Conservation (phyloP, 2,329 filamentous ascomycete genomes). For the Hortaea werneckii region DNA sequence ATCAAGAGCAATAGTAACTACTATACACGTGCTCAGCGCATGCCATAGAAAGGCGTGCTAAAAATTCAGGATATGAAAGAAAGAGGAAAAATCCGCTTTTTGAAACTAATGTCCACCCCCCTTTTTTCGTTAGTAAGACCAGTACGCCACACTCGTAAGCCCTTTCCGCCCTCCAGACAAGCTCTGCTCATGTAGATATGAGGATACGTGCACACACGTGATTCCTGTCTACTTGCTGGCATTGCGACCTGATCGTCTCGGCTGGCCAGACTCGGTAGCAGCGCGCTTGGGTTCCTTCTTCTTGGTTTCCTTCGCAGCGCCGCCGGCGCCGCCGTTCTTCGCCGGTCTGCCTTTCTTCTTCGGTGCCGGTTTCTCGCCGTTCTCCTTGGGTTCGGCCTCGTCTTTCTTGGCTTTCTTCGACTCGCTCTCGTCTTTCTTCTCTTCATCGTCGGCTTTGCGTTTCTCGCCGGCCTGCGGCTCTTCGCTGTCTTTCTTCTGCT, state of each 20-base stretch:
- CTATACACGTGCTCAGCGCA: no score
- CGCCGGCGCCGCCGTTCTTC: constrained; percentile 24
- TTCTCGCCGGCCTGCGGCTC: constrained; percentile 22
- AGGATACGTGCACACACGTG: no score
- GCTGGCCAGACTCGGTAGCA: constrained; percentile 39
- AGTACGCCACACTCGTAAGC: no score
- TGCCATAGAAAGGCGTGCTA: no score
- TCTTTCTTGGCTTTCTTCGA: constrained; percentile 15
- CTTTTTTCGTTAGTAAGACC: no score
- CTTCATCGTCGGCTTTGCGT: constrained; percentile 20
- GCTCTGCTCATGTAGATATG: no score
- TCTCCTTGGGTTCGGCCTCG: constrained; percentile 21
- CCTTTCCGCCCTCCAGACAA: no score
- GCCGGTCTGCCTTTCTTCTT: constrained; percentile 36
- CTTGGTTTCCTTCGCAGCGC: constrained; percentile 28
- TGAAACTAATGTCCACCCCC: no score
- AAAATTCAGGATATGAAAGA: no score
- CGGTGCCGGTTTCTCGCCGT: constrained; percentile 17
- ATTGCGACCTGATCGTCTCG: constrained; percentile 37
- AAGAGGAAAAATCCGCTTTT: no score
- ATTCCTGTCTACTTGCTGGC: constrained; percentile 10
- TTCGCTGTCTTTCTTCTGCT: constrained; percentile 13
- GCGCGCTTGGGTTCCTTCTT: constrained; percentile 41
- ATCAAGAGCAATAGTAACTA: no score
- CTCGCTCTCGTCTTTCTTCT: constrained; percentile 14